A percentile compares a stretch with the other conserved stretches of the same genome.
These are phyloP conservation scores for Solanum bulbocastanum DNA, from an alignment of 257 asterid genomes.

Conservation along the genomic window DNA sequence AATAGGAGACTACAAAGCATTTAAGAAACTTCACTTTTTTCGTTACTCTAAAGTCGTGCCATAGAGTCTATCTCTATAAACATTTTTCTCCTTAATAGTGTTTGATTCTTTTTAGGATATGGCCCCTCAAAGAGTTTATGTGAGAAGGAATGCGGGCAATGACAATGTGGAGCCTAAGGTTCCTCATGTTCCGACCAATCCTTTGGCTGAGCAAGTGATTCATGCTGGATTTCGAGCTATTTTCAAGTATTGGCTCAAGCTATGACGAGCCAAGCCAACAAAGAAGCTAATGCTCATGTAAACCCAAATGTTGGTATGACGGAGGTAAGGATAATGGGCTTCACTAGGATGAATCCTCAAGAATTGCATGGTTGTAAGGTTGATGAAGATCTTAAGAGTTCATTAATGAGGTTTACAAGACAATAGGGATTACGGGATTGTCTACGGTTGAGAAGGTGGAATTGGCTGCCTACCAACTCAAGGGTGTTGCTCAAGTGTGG, in stretches of 20 bases:
- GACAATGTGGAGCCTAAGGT: not conserved
- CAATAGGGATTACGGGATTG: not conserved
- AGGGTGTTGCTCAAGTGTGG: not conserved
- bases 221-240: not conserved
- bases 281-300: not conserved
- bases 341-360: not conserved
- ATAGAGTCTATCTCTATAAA: too few relatives aligned
- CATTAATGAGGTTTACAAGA: not conserved
- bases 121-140: not conserved
- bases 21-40: not conserved
- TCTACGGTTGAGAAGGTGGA: not conserved
- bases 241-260: not conserved
- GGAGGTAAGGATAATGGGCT: not conserved
- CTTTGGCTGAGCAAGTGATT: not conserved
- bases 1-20: too few relatives aligned
- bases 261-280: not conserved
- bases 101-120: not conserved
- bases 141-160: not conserved
- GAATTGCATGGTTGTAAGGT: too few relatives aligned
- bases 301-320: not conserved
- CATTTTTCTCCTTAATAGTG: not conserved
- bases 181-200: not conserved
- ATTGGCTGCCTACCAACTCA: not conserved
- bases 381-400: not conserved
- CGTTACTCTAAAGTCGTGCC: not conserved